Conservation (phyloP, 176 grass and related monocot species). For the Carex parvula region DNA sequence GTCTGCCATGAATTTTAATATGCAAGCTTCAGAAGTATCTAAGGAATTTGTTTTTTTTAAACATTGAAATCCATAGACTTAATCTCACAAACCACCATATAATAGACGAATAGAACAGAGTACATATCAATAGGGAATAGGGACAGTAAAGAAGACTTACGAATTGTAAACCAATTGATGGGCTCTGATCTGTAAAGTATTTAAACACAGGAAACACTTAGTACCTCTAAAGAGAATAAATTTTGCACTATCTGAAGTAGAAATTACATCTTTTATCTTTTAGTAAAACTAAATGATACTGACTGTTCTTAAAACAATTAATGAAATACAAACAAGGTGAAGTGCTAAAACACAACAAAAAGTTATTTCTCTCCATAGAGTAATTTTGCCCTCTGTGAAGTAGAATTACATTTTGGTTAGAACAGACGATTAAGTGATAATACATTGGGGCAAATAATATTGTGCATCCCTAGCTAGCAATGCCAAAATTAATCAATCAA, state of each 20-base stretch:
- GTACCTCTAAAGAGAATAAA: neutral
- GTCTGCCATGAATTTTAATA: neutral
- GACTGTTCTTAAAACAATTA: neutral
- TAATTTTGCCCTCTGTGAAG: neutral
- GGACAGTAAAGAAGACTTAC: conserved; percentile 46
- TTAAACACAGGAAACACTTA: conserved; percentile 27
- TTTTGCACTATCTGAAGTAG: neutral
- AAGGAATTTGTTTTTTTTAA: neutral
- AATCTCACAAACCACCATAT: neutral
- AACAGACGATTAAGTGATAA: neutral
- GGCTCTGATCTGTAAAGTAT: conserved; percentile 55
- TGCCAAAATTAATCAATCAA: conserved; percentile 3
- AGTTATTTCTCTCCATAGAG: conserved; percentile 16
- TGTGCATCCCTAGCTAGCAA: neutral
- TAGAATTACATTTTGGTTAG: neutral
- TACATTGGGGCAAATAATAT: neutral
- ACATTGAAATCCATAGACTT: neutral
- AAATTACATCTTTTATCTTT: neutral
- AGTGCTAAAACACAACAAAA: conserved; percentile 6
- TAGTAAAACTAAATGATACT: neutral
- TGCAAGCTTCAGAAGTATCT: neutral
- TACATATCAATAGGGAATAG: neutral
- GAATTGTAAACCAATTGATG: conserved; percentile 73
- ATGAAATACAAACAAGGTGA: conserved; percentile 20
- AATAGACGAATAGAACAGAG: neutral